phyloP scores from a whole-genome alignment of 306 rosid species.

The Cajanus cajan region DNA sequence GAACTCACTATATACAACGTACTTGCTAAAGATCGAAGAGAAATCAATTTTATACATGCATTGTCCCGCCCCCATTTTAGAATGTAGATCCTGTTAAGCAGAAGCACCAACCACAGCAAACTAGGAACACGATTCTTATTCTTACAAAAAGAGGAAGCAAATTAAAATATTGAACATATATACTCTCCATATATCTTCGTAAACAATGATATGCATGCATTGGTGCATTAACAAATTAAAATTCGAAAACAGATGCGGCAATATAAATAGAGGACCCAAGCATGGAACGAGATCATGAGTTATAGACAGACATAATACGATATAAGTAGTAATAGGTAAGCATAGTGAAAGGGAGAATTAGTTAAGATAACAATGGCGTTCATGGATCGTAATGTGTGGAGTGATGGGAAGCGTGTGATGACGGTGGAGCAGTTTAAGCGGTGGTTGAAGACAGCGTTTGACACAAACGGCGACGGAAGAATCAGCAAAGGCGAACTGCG shows the following conservation, averaged over 20 bases:
- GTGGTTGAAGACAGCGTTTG: constrained; percentile 39
- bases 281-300: not conserved
- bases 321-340: not conserved
- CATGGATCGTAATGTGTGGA: constrained; percentile 16
- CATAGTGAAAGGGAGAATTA: not conserved
- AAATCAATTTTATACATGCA: too few relatives aligned
- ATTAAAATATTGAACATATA: not conserved
- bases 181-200: not conserved
- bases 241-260: not conserved
- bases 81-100: not conserved
- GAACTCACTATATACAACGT: too few relatives aligned
- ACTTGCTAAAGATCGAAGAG: too few relatives aligned
- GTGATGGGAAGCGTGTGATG: constrained; percentile 38
- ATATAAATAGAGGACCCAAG: constrained; percentile 18
- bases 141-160: not conserved
- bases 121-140: constrained; percentile 18
- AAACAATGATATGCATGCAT: not conserved
- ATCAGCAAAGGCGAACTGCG: constrained; percentile 36
- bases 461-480: constrained; percentile 26
- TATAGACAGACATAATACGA: not conserved
- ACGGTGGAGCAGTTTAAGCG: constrained; percentile 35
- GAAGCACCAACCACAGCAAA: too few relatives aligned
- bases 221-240: not conserved
- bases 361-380: constrained; percentile 23
- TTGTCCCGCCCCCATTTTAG: not conserved